Percentiles rank a stretch among this genome's conserved stretches.
These are phyloP conservation scores for Adiantum capillusveneris DNA, from an alignment of 75 land plant species.

Conservation along the genomic window DNA sequence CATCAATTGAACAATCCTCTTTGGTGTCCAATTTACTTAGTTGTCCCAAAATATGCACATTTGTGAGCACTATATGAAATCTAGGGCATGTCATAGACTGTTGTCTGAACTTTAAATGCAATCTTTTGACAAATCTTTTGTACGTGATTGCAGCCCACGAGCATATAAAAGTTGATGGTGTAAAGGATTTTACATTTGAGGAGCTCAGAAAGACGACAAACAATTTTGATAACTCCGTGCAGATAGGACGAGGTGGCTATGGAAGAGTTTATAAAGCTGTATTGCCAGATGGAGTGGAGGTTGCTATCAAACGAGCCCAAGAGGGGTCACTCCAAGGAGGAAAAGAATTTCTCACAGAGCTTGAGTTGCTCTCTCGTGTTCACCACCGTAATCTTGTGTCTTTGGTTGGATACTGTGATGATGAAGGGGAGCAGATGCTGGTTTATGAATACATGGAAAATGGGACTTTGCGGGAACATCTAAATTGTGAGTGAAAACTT, in stretches of 20 bases:
- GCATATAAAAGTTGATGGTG: conserved; percentile 30
- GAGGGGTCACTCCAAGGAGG: conserved; percentile 64
- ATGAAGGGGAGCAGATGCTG: conserved; percentile 84
- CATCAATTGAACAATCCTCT: no score
- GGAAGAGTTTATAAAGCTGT: conserved; percentile 75
- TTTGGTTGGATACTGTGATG: conserved; percentile 74
- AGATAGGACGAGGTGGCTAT: conserved; percentile 84
- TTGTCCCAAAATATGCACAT: no score
- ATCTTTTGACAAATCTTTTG: no score
- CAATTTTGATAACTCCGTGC: conserved; percentile 36
- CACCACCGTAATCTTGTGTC: conserved; percentile 83
- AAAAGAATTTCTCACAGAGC: conserved; percentile 77
- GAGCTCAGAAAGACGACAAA: conserved; percentile 65
- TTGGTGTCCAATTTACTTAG: no score
- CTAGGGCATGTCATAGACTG: no score
- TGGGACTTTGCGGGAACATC: conserved; percentile 59
- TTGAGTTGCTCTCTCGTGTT: conserved; percentile 66
- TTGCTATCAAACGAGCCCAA: conserved; percentile 80
- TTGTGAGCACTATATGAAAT: no score
- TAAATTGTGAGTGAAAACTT: conserved; percentile 46
- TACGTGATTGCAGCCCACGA: background rate
- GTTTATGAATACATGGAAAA: conserved; percentile 79
- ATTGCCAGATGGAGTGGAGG: conserved; percentile 42
- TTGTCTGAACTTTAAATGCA: no score
- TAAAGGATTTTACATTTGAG: conserved; percentile 47